These are phyloP conservation scores for Fusarium bulbicola DNA, from an alignment of 2,329 filamentous ascomycete genomes.

Conservation along the genomic window DNA sequence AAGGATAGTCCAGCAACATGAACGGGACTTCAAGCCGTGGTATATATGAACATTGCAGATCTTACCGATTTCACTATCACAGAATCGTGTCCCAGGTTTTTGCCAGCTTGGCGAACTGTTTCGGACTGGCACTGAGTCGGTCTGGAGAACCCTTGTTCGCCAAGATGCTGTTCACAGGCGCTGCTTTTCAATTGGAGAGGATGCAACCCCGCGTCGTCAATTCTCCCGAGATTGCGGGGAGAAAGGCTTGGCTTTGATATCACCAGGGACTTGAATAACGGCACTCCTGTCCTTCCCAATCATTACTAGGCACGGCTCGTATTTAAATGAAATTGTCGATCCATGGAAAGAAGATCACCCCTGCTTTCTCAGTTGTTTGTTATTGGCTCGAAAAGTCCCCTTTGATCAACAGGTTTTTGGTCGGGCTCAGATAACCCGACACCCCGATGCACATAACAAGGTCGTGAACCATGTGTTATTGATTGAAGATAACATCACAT, in stretches of 20 bases:
- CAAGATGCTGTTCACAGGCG: not conserved
- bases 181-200: not conserved
- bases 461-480: not conserved
- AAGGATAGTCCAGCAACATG: rapidly evolving
- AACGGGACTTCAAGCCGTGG: too few relatives aligned
- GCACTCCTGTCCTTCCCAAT: not conserved
- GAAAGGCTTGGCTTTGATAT: not conserved
- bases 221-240: not conserved
- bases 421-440: not conserved
- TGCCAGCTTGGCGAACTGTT: too few relatives aligned
- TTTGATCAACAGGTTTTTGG: not conserved
- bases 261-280: not conserved
- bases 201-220: not conserved
- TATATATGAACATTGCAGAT: not conserved
- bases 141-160: not conserved
- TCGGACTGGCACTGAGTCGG: not conserved
- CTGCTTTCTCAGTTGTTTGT: rapidly evolving
- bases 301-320: not conserved
- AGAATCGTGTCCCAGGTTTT: not conserved
- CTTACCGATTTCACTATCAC: not conserved
- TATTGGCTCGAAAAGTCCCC: not conserved
- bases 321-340: not conserved
- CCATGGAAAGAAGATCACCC: rapidly evolving
- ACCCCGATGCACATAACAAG: not conserved
- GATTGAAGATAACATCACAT: rapidly evolving